Evolutionary conservation across 495 filamentous ascomycete species (phyloP).

Genomic region (Xylaria venustula): DNA sequence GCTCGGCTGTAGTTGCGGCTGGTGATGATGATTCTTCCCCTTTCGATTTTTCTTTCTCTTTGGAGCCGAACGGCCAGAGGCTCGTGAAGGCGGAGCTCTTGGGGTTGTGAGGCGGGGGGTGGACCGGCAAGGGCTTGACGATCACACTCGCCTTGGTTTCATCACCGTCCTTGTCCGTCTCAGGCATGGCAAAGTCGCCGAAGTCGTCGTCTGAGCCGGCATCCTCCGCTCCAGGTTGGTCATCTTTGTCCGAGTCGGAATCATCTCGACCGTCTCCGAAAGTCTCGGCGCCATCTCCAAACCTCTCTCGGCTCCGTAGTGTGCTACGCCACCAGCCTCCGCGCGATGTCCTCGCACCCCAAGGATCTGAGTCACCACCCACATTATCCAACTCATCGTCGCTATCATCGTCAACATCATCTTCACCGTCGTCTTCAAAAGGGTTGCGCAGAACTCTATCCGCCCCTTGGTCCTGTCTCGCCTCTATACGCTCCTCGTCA

Average conservation of each 20-base stretch:
- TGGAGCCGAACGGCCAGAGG: slow-evolving; percentile 49
- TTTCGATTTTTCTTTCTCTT: slow-evolving; percentile 32
- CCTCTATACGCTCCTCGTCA: slow-evolving; percentile 22
- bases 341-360: slow-evolving; percentile 31
- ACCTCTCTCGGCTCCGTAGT: slow-evolving; percentile 36
- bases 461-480: slow-evolving; percentile 23
- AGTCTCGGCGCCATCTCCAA: slow-evolving; percentile 50
- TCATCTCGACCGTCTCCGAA: slow-evolving; percentile 48
- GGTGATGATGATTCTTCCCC: slow-evolving; percentile 28
- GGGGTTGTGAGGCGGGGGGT: slow-evolving; percentile 38
- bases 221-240: slow-evolving; percentile 31
- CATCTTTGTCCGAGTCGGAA: slow-evolving; percentile 39
- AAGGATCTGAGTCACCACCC: slow-evolving; percentile 29
- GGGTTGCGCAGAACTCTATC: slow-evolving; percentile 38
- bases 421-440: slow-evolving; percentile 47
- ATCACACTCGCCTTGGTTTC: slow-evolving; percentile 34
- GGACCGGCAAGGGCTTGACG: slow-evolving; percentile 46
- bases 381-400: slow-evolving; percentile 40
- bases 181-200: slow-evolving; percentile 54
- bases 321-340: slow-evolving; percentile 48
- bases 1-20: slow-evolving; percentile 24
- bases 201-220: slow-evolving; percentile 48
- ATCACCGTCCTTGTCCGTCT: slow-evolving; percentile 34
- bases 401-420: slow-evolving; percentile 47
- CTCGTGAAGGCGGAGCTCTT: slow-evolving; percentile 40